Conservation (phyloP, 2,329 filamentous ascomycete genomes). For the Hymenoscyphus linearis region DNA sequence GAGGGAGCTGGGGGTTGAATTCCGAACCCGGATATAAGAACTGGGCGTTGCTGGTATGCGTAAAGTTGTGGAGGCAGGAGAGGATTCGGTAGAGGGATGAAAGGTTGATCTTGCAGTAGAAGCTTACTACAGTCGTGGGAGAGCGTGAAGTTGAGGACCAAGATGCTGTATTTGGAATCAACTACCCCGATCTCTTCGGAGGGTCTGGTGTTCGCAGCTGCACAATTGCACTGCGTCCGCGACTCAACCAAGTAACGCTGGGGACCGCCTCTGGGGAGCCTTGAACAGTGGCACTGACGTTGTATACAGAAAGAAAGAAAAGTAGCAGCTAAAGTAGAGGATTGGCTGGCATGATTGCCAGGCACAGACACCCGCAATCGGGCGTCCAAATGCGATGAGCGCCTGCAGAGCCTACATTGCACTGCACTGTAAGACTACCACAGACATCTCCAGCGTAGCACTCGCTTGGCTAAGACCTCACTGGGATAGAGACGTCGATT, state of each 20-base stretch:
- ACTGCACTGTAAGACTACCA: too few relatives aligned
- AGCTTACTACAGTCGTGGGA: constrained; percentile 18
- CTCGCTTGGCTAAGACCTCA: too few relatives aligned
- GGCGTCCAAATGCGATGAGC: too few relatives aligned
- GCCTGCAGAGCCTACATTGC: too few relatives aligned
- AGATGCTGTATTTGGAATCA: constrained; percentile 11
- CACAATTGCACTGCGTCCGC: constrained; percentile 17
- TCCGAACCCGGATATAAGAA: neutral
- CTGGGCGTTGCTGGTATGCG: constrained; percentile 13
- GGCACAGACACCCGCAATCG: too few relatives aligned
- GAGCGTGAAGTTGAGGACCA: constrained; percentile 22
- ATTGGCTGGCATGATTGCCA: neutral
- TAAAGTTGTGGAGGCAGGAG: constrained; percentile 15
- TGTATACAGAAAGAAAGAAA: neutral
- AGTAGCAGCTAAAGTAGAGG: neutral
- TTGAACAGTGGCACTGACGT: neutral
- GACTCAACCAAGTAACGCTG: constrained; percentile 17
- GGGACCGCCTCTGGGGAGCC: neutral
- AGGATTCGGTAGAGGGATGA: constrained; percentile 16
- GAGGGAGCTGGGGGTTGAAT: too few relatives aligned
- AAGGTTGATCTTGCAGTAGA: constrained; percentile 18
- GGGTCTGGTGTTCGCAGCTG: constrained; percentile 16
- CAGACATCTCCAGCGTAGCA: too few relatives aligned
- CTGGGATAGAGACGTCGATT: too few relatives aligned
- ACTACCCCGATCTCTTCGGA: constrained; percentile 10